Conservation (phyloP, 805 yeast species). For the Candida caryicola region DNA sequence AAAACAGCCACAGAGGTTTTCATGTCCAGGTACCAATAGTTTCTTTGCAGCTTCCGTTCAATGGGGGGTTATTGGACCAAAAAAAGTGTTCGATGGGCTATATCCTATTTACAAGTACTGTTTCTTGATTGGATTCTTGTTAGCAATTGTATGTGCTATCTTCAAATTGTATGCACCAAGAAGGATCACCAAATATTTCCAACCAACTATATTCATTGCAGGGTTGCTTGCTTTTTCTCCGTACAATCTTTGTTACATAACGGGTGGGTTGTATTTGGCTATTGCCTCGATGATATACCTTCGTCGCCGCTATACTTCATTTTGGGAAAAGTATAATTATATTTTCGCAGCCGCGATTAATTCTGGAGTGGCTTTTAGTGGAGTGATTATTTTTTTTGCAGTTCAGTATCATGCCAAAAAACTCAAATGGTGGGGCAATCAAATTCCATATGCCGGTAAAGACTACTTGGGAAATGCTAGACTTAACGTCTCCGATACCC, state of each 20-base stretch:
- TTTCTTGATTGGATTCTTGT: conserved; percentile 30
- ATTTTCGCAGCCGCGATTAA: conserved; percentile 25
- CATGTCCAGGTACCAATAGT: conserved; percentile 26
- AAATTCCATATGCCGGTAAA: conserved; percentile 1
- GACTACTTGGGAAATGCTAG: conserved; percentile 4
- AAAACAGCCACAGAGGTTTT: conserved; percentile 43
- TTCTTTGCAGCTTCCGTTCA: conserved; percentile 55
- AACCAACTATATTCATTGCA: conserved; percentile 30
- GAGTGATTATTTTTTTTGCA: conserved; percentile 33
- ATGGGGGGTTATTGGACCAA: conserved; percentile 62
- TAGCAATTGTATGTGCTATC: conserved; percentile 18
- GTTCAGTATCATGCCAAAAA: conserved; percentile 26
- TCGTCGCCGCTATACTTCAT: conserved; percentile 20
- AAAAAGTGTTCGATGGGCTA: conserved; percentile 26
- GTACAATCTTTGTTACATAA: conserved; percentile 27
- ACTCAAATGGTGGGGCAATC: conserved; percentile 10
- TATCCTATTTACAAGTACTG: conserved; percentile 31
- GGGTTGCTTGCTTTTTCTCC: conserved; percentile 30
- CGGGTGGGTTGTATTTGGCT: conserved; percentile 24
- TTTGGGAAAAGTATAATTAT: conserved; percentile 35
- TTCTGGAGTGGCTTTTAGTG: conserved; percentile 31
- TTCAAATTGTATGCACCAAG: conserved; percentile 13
- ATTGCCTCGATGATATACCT: conserved; percentile 25
- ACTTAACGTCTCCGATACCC: conserved; percentile 21
- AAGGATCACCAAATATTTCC: conserved; percentile 23